Evolutionary conservation across 2,329 filamentous ascomycete species (phyloP).

Genomic region (Xylariaceae sp.): DNA sequence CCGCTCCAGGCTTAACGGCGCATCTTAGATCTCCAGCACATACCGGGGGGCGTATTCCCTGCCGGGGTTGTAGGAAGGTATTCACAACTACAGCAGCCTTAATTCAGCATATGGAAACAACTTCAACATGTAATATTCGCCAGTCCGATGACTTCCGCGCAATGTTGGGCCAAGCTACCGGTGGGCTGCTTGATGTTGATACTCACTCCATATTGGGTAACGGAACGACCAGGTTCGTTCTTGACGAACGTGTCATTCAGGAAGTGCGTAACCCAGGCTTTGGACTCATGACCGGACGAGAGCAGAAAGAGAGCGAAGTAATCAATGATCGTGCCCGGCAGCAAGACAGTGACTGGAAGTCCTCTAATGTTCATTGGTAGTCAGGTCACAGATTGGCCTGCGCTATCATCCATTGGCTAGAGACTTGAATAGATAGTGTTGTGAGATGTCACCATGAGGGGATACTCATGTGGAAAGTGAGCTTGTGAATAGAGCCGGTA

Average conservation of each 20-base stretch:
- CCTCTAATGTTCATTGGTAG: background rate
- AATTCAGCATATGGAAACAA: constrained; percentile 55
- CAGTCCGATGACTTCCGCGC: constrained; percentile 16
- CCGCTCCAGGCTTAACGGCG: constrained; percentile 37
- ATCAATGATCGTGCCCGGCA: background rate
- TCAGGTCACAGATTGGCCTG: background rate
- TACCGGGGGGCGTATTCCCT: constrained; percentile 43
- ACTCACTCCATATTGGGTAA: constrained; percentile 3
- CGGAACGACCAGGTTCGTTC: constrained; percentile 18
- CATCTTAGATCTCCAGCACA: constrained; percentile 56
- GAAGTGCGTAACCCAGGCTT: constrained; percentile 12
- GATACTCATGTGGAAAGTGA: background rate
- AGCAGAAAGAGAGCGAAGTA: background rate
- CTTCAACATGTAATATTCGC: constrained; percentile 32
- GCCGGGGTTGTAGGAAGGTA: constrained; percentile 51
- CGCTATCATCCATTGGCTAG: too few species aligned
- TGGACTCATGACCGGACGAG: background rate
- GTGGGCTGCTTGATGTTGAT: constrained; percentile 31
- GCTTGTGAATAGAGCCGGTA: background rate
- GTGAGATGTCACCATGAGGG: background rate
- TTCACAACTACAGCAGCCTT: constrained; percentile 52
- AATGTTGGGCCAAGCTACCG: constrained; percentile 26
- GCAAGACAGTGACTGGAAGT: background rate
- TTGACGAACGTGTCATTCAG: constrained; percentile 25
- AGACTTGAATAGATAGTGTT: background rate